A percentile compares a stretch with the other conserved stretches of the same genome.
Conservation (phyloP, 352 stramenopile genomes). For the Globisporangium barbulae region DNA sequence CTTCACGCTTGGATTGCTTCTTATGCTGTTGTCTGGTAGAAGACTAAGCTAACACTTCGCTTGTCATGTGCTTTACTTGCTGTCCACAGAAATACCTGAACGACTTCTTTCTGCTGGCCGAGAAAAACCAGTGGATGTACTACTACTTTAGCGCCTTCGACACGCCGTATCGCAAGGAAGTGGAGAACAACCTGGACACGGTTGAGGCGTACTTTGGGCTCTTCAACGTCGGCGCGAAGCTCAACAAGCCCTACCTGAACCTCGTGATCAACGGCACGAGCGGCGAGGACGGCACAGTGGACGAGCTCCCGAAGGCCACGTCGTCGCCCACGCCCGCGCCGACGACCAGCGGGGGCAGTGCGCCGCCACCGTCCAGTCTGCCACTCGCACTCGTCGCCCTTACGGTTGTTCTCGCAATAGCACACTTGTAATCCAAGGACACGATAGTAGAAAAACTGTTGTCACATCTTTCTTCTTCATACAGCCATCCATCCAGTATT, state of each 20-base stretch:
- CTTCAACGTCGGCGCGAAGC: conserved; percentile 22
- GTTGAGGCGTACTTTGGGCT: conserved; percentile 74
- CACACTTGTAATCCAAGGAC: neutral
- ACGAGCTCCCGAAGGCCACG: conserved; percentile 3
- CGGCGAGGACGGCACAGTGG: conserved; percentile 9
- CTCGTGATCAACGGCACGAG: conserved; percentile 20
- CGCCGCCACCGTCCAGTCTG: neutral
- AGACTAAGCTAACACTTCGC: neutral
- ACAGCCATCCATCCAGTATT: neutral
- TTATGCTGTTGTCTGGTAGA: neutral
- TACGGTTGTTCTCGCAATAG: neutral
- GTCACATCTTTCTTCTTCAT: neutral
- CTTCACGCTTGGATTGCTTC: neutral
- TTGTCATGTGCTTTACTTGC: neutral
- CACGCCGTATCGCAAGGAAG: conserved; percentile 22
- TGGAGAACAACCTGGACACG: conserved; percentile 24
- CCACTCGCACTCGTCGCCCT: neutral
- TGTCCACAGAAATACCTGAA: conserved; percentile 39
- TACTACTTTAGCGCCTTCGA: conserved; percentile 35
- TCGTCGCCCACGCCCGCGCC: neutral
- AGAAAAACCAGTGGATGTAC: conserved; percentile 29
- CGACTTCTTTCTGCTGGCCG: conserved; percentile 58
- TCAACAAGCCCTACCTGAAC: conserved; percentile 22
- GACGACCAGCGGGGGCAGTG: neutral
- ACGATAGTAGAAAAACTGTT: neutral